Evolutionary conservation across 2,329 filamentous ascomycete genomes (phyloP), one percentile per base, ranked within the genome.

Genomic region (Aspergillus sp.): DNA sequence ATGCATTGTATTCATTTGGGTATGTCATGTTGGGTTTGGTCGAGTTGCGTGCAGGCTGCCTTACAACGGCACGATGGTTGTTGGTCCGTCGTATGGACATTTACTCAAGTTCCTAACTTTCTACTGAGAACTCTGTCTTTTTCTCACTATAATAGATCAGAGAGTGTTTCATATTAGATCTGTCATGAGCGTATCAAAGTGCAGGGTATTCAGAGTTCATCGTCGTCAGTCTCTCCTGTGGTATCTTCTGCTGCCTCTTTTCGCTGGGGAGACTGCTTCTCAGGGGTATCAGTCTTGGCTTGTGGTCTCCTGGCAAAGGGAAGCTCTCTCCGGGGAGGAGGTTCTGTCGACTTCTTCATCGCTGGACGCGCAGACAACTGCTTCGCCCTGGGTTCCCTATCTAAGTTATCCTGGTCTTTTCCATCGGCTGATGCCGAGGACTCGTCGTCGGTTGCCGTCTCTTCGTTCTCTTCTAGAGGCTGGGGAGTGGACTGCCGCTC

Each of bases 281-380:
- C 41, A 16, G 24, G 24, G 22, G 44, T 10, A 44, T 56, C 24
- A 50, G 35, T 49, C 38, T 57, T 45, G 20, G 50, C 30, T 22
- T 51, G 22, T 26, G 48, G 36, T 51, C 54, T 64, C 52, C 59
- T 67, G 1, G 57, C 52, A 57, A 77, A 77, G 0, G 75, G 75
- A 16, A 78, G 59, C 43, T 73, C 68, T 54, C 74, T 69, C 42
- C 65, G 67, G 1, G 74, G 74, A 11, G 76, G 76, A 14, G 67
- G 65, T 11, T 60, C 53, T 11, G 59, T 26, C 10, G 57, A 32
- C 22, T 44, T 42, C n/a, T 60, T 55, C 35, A 58, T n/a, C 41
- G 40, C 35, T 26, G 49, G 55, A 30, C 42, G 54, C 13, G 36
- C 35, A 16, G 47, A n/a, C 33, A 45, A 14, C 43, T 40, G 41